These are phyloP conservation scores for Candida koratica DNA, from an alignment of 805 yeast species.

Conservation along the genomic window DNA sequence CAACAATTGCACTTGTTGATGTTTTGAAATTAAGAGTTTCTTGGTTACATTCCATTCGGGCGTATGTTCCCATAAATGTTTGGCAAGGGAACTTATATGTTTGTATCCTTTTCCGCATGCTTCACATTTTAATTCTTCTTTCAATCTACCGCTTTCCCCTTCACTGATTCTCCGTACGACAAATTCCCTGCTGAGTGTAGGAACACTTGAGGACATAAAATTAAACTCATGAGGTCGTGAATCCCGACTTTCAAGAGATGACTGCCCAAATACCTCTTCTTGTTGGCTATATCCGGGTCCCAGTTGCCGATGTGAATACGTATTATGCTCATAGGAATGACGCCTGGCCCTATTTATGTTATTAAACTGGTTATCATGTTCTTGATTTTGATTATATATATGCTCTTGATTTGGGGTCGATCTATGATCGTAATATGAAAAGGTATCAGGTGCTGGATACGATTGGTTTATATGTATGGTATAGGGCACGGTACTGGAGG, in stretches of 20 bases:
- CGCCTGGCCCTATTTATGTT: background rate
- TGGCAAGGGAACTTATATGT: conserved; percentile 82
- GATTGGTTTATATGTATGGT: conserved; percentile 26
- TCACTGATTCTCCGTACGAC: conserved; percentile 81
- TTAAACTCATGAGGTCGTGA: conserved; percentile 9
- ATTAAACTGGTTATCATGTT: background rate
- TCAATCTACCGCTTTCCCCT: conserved; percentile 80
- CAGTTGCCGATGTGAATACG: background rate
- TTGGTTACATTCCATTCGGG: conserved; percentile 91
- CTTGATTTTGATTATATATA: conserved; percentile 3
- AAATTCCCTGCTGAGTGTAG: conserved; percentile 56
- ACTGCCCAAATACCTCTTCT: too few relatives aligned
- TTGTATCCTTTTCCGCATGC: conserved; percentile 91
- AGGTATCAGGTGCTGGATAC: conserved; percentile 12
- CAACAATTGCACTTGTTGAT: conserved; percentile 79
- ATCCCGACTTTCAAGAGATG: background rate
- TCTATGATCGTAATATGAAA: conserved; percentile 2
- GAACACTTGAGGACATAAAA: conserved; percentile 29
- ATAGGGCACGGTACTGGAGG: conserved; percentile 23
- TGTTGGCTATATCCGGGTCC: too few relatives aligned
- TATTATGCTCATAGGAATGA: conserved; percentile 1
- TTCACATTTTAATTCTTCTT: conserved; percentile 82
- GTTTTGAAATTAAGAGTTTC: conserved; percentile 75
- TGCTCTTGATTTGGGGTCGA: background rate
- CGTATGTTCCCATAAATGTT: conserved; percentile 90